Evolutionary conservation across 306 rosid species (phyloP).

Genomic region (Rosa rugosa): DNA sequence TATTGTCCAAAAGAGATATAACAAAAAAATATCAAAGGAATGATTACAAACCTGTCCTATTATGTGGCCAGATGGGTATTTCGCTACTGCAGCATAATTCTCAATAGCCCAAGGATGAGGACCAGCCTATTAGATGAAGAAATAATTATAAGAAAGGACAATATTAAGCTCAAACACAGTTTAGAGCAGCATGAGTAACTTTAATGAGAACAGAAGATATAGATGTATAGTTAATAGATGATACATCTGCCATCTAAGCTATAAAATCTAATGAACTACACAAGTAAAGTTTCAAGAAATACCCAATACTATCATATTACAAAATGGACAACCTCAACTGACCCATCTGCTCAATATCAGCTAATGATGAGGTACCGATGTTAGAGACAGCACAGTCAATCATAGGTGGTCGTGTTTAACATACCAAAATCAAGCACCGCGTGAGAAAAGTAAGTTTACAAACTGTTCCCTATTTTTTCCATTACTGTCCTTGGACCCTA

Average conservation of each 20-base stretch:
- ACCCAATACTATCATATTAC: background rate
- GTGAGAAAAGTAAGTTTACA: background rate
- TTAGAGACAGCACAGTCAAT: background rate
- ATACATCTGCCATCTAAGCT: constrained; percentile 3
- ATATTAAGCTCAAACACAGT: constrained; percentile 6
- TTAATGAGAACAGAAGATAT: constrained; percentile 9
- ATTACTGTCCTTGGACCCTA: background rate
- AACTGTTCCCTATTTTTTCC: background rate
- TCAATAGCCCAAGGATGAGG: constrained; percentile 94
- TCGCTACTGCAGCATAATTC: constrained; percentile 73
- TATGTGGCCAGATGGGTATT: constrained; percentile 81
- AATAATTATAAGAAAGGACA: constrained; percentile 13
- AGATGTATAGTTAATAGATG: constrained; percentile 19
- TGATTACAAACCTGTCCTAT: constrained; percentile 65
- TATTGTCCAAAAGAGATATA: constrained; percentile 9
- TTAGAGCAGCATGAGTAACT: constrained; percentile 20
- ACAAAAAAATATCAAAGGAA: constrained; percentile 4
- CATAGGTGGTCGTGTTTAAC: background rate
- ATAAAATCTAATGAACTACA: background rate
- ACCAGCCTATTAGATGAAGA: constrained; percentile 69
- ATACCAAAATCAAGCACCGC: background rate
- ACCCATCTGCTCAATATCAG: background rate
- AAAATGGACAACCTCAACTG: background rate
- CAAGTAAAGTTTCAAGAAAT: background rate
- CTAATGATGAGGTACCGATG: background rate